Evolutionary conservation across 805 yeast species (phyloP), one percentile per base, ranked within the genome.

Genomic region (Debaryomyces hansenii): DNA sequence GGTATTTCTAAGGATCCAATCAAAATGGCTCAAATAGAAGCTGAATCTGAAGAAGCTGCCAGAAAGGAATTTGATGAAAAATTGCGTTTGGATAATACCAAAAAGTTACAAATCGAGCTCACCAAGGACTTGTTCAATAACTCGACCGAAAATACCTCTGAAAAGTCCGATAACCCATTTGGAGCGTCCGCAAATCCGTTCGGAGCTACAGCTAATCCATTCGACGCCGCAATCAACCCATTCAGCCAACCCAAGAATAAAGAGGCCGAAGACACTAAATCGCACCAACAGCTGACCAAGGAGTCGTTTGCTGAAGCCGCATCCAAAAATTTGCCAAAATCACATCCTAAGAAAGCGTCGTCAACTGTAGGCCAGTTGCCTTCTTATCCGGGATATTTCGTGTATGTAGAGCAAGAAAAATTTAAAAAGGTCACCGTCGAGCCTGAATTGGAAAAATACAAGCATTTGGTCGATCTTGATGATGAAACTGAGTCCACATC

Each of bases 391-490:
- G 91, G 90, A 4, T 83, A 63, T 58, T 78, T 85, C 53, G 59
- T 90, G 3, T 87, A 80, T 58, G 85, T 89, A 4, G 96, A 88
- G 39, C 75, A 76, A 42, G 97, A 91, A 62, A 75, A 67, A 38
- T 73, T 85, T 57, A 80, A 78, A 57, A 77, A 77, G 46, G 73
- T 73, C 45, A 74, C 73, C 20, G 70, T 72, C 14, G 84, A 72
- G 16, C 84, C 88, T 4, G 80, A 79, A 52, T 62, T 65, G 50
- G 76, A 61, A 52, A 74, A 66, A 53, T 72, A 70, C 59, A 66
- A 64, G 58, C 67, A 71, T 47, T 72, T 81, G 51, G 78, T 85
- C 24, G 84, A 82, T 41, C 70, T 74, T 21, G 84, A 78, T 37
- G 64, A 72, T 6, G 66, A 62, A 11, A 52, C 54, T 20, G 76